These are phyloP conservation scores for Trypethelium eluteriae DNA, from an alignment of 495 filamentous ascomycete genomes.

Conservation along the genomic window DNA sequence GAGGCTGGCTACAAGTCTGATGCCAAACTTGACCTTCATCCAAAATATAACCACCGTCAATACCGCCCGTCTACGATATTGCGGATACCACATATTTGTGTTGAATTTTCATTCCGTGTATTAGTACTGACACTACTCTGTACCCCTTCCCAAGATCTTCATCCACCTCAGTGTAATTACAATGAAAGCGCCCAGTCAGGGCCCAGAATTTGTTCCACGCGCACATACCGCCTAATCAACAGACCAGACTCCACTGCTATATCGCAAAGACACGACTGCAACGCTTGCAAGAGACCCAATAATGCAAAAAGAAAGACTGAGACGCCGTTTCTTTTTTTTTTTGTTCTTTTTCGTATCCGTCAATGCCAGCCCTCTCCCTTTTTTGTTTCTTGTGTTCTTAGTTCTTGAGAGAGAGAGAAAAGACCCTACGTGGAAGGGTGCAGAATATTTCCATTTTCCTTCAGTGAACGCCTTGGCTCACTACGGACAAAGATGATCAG, in stretches of 20 bases:
- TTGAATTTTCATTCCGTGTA: neutral
- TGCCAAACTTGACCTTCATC: neutral
- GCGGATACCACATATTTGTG: neutral
- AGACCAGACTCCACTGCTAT: neutral
- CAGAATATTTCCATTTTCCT: neutral
- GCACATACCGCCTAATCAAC: neutral
- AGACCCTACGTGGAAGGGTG: neutral
- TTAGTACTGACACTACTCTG: constrained; percentile 7
- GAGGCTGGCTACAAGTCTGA: too few relatives aligned
- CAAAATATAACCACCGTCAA: too few relatives aligned
- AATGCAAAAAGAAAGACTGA: constrained; percentile 3
- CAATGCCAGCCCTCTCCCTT: neutral
- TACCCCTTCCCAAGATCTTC: neutral
- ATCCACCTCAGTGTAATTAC: constrained; percentile 9
- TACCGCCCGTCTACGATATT: too few relatives aligned
- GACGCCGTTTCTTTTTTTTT: neutral
- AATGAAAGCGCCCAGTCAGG: neutral
- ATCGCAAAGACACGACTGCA: neutral
- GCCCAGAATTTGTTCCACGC: neutral
- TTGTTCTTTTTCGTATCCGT: neutral
- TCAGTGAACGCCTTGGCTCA: neutral
- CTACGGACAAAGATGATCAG: neutral
- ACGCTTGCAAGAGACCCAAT: neutral
- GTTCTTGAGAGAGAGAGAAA: neutral
- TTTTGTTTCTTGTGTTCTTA: neutral